phyloP scores from a whole-genome alignment of 805 yeast genomes.

The Candida railenensis region DNA sequence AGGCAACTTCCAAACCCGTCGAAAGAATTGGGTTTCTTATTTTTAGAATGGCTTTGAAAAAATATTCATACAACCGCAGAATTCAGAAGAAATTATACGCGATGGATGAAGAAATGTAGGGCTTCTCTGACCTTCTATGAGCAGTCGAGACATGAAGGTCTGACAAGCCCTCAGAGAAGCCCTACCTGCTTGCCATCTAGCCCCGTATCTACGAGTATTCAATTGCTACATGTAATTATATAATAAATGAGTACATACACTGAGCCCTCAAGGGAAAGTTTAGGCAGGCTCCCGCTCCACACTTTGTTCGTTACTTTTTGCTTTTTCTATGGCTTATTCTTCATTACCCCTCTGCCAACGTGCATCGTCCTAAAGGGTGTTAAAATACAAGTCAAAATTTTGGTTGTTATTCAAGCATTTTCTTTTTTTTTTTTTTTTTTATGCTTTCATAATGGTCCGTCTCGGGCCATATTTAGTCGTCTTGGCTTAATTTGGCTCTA shows the following conservation, averaged over 20 bases:
- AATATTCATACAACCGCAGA: not conserved
- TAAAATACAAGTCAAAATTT: not conserved
- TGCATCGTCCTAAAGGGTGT: not conserved
- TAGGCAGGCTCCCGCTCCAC: too few species aligned
- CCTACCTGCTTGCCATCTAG: too few species aligned
- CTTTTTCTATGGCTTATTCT: too few species aligned
- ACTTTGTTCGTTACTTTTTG: too few species aligned
- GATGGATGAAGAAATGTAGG: not conserved
- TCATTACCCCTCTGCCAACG: not conserved
- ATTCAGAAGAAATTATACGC: not conserved
- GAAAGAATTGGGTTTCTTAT: not conserved
- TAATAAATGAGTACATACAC: not conserved
- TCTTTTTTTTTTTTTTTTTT: not conserved
- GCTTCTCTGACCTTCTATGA: too few species aligned
- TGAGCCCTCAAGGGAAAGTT: not conserved
- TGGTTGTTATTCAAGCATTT: not conserved
- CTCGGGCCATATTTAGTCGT: not conserved
- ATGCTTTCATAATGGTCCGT: not conserved
- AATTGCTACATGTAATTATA: not conserved
- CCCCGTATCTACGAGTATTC: not conserved
- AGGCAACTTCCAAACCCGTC: too few species aligned
- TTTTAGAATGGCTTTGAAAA: not conserved
- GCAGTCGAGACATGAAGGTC: too few species aligned
- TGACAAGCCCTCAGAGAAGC: too few species aligned
- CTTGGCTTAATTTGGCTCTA: not conserved